Evolutionary conservation across 495 filamentous ascomycete species (phyloP).

Genomic region (Baudoinia panamericana): DNA sequence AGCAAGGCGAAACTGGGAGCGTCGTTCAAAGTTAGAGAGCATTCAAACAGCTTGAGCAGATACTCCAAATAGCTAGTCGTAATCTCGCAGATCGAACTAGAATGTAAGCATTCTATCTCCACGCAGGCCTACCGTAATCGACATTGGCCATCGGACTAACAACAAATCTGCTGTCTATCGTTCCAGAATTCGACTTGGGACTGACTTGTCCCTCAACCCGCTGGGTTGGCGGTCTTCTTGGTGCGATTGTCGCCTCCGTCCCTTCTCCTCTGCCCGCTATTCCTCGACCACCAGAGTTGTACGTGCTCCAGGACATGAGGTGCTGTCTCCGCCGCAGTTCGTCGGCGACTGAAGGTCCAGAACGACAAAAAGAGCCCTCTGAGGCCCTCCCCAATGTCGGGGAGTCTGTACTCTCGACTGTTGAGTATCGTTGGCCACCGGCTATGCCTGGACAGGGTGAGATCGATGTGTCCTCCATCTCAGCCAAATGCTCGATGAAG

Average conservation of each 20-base stretch:
- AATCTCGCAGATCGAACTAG: not conserved
- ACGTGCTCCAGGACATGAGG: slow-evolving; percentile 7
- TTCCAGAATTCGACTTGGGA: not conserved
- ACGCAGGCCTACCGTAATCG: not conserved
- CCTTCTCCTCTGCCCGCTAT: not conserved
- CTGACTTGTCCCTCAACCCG: slow-evolving; percentile 1
- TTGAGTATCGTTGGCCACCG: not conserved
- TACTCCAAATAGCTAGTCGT: too few species aligned
- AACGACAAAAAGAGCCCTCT: not conserved
- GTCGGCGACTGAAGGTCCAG: slow-evolving; percentile 3
- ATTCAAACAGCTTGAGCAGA: too few species aligned
- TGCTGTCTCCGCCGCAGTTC: slow-evolving; percentile 8
- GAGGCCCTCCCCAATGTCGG: slow-evolving; percentile 8
- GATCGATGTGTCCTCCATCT: slow-evolving; percentile 9
- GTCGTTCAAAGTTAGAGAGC: too few species aligned
- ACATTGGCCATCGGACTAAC: slow-evolving; percentile 5
- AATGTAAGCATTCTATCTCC: not conserved
- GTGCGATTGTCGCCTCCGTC: not conserved
- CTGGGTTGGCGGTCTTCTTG: not conserved
- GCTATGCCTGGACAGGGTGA: not conserved
- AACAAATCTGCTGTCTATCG: slow-evolving; percentile 1
- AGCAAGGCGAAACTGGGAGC: too few species aligned
- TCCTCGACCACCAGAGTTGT: not conserved
- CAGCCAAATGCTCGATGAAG: slow-evolving; percentile 11
- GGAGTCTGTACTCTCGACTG: slow-evolving; percentile 4